Conservation (phyloP, 2,329 filamentous ascomycete species). For the Ilyonectria sp. region DNA sequence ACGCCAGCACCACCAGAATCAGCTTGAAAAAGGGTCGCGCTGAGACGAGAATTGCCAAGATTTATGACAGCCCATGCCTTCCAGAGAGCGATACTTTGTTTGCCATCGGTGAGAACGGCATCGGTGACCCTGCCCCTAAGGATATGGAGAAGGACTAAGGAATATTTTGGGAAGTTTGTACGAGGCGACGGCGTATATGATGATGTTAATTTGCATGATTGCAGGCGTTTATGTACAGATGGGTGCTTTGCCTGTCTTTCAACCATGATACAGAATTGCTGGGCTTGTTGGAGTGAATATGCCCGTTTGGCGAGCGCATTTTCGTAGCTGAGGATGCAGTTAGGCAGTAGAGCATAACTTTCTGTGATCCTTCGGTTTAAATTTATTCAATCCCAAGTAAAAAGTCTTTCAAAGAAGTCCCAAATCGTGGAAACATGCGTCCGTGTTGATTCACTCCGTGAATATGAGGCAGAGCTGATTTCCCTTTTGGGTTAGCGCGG, state of each 20-base stretch:
- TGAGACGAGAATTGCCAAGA: constrained; percentile 98
- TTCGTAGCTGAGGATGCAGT: not conserved
- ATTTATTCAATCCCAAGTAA: not conserved
- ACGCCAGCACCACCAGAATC: constrained; percentile 94
- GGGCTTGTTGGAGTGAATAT: constrained; percentile 13
- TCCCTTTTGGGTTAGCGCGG: constrained; percentile 55
- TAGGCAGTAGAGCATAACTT: not conserved
- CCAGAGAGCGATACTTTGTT: constrained; percentile 98
- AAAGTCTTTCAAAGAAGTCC: not conserved
- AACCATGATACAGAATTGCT: constrained; percentile 11
- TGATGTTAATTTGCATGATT: constrained; percentile 46
- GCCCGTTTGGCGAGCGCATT: constrained; percentile 19
- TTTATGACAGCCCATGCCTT: constrained; percentile 97
- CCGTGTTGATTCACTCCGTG: not conserved
- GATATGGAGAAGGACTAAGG: constrained; percentile 86
- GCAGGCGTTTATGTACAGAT: constrained; percentile 51
- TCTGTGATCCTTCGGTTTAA: not conserved
- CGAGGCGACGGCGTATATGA: constrained; percentile 39
- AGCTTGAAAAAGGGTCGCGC: constrained; percentile 96
- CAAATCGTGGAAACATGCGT: not conserved
- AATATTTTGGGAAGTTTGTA: constrained; percentile 8
- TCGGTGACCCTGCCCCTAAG: constrained; percentile 95
- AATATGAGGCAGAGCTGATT: constrained; percentile 50
- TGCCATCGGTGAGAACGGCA: constrained; percentile 97
- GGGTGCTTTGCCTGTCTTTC: constrained; percentile 18